Conservation (phyloP, 495 filamentous ascomycete genomes). For the Poronia punctata region DNA sequence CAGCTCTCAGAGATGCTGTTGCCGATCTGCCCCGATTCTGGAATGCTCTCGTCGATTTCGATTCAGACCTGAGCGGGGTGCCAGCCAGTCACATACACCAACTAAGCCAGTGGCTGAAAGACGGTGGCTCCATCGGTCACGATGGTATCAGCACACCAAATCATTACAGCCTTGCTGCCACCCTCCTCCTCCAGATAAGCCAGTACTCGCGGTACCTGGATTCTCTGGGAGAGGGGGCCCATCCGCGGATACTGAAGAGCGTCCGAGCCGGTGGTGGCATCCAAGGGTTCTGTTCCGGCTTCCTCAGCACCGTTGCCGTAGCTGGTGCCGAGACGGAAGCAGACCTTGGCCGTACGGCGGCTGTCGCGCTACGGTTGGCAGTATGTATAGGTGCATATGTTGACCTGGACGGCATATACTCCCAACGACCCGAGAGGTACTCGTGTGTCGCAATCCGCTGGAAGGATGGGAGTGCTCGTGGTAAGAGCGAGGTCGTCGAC, state of each 20-base stretch:
- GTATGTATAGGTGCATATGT: constrained; percentile 28
- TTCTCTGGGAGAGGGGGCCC: not conserved
- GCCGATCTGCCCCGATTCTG: constrained; percentile 9
- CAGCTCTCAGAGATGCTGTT: constrained; percentile 1
- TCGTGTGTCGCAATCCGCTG: constrained; percentile 4
- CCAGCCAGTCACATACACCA: not conserved
- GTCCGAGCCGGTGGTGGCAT: constrained; percentile 12
- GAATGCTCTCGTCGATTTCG: not conserved
- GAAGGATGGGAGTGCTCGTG: not conserved
- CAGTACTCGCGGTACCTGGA: constrained; percentile 9
- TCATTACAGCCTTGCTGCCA: constrained; percentile 1
- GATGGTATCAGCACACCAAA: not conserved
- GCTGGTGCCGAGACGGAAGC: constrained; percentile 15
- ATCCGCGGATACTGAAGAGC: not conserved
- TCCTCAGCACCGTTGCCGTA: constrained; percentile 29
- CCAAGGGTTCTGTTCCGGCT: constrained; percentile 34
- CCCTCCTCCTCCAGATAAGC: constrained; percentile 6
- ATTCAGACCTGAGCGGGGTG: not conserved
- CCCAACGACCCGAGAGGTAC: not conserved
- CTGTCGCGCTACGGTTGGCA: constrained; percentile 18
- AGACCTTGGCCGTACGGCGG: constrained; percentile 14
- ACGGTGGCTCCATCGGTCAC: not conserved
- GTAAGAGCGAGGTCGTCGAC: not conserved
- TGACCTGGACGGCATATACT: constrained; percentile 13
- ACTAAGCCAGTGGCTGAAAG: not conserved